Conservation (phyloP, 768 basidiomycete genomes). For the Phaeotremella fagi region DNA sequence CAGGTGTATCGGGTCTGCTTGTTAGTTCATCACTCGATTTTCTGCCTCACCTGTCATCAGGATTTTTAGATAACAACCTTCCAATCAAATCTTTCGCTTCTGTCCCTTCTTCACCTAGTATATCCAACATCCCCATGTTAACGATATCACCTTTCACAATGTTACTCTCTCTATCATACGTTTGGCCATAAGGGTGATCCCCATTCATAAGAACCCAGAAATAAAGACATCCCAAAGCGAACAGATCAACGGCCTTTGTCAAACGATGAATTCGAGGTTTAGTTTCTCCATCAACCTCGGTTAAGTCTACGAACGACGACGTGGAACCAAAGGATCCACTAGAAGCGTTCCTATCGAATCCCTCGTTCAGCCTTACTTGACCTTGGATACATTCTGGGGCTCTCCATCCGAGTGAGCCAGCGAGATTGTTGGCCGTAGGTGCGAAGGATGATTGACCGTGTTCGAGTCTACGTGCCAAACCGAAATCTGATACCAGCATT, state of each 20-base stretch:
- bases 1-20: slow-evolving; percentile 74
- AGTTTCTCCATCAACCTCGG: slow-evolving; percentile 50
- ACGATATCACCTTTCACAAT: slow-evolving; percentile 74
- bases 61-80: slow-evolving; percentile 72
- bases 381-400: slow-evolving; percentile 94
- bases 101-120: slow-evolving; percentile 87
- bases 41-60: slow-evolving; percentile 63
- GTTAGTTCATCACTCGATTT: not conserved
- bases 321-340: slow-evolving; percentile 24
- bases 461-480: slow-evolving; percentile 90
- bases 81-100: slow-evolving; percentile 79
- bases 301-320: not conserved
- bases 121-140: slow-evolving; percentile 63
- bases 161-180: slow-evolving; percentile 88
- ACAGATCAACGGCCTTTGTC: slow-evolving; percentile 94
- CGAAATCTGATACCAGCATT: slow-evolving; percentile 73
- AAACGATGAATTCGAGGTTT: slow-evolving; percentile 55
- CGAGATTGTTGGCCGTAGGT: slow-evolving; percentile 77
- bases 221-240: slow-evolving; percentile 90
- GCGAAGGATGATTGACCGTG: slow-evolving; percentile 93
- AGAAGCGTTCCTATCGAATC: slow-evolving; percentile 47
- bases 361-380: slow-evolving; percentile 85
- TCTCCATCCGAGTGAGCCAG: slow-evolving; percentile 95
- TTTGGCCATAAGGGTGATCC: slow-evolving; percentile 87
- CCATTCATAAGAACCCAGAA: slow-evolving; percentile 88